Evolutionary conservation across 441 rosid species (phyloP).

Genomic region (Erodium trifolium): DNA sequence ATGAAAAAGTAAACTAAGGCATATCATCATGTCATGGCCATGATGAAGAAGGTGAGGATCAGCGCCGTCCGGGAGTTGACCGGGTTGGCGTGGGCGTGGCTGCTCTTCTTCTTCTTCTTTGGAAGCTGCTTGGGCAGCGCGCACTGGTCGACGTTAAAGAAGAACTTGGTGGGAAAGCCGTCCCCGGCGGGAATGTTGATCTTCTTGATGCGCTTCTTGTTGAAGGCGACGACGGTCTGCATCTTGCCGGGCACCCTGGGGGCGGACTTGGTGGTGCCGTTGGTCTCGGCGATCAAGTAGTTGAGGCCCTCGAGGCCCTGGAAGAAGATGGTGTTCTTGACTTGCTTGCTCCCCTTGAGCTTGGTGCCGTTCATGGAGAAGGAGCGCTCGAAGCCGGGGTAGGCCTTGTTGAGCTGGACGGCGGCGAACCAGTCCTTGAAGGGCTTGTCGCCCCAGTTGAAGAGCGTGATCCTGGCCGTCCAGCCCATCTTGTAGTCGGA

Average conservation of each 20-base stretch:
- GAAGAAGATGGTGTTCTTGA: slow-evolving; percentile 39
- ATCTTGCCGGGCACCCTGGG: slow-evolving; percentile 40
- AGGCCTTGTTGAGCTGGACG: slow-evolving; percentile 34
- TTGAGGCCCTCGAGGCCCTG: slow-evolving; percentile 32
- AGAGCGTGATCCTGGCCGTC: slow-evolving; percentile 43
- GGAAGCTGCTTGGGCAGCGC: slow-evolving; percentile 27
- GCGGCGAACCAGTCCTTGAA: slow-evolving; percentile 42
- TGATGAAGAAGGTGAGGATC: background rate
- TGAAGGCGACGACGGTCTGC: slow-evolving; percentile 41
- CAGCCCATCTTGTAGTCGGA: slow-evolving; percentile 42
- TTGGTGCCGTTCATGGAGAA: slow-evolving; percentile 42
- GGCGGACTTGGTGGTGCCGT: slow-evolving; percentile 34
- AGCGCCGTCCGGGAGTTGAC: background rate
- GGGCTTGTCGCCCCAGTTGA: slow-evolving; percentile 44
- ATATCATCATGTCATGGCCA: background rate
- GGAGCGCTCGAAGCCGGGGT: slow-evolving; percentile 33
- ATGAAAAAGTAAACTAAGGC: too few species aligned
- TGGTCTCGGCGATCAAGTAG: slow-evolving; percentile 30
- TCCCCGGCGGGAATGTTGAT: slow-evolving; percentile 33
- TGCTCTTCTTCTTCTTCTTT: background rate
- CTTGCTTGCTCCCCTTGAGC: slow-evolving; percentile 7
- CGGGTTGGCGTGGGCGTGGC: background rate
- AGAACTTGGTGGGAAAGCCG: slow-evolving; percentile 42
- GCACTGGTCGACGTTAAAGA: slow-evolving; percentile 50
- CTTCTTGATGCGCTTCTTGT: slow-evolving; percentile 34